A percentile compares a stretch with the other conserved stretches of the same genome.
These are phyloP conservation scores for Bolboschoenoplectus hybrid DNA, from an alignment of 202 grass and related monocot genomes.

Conservation along the genomic window DNA sequence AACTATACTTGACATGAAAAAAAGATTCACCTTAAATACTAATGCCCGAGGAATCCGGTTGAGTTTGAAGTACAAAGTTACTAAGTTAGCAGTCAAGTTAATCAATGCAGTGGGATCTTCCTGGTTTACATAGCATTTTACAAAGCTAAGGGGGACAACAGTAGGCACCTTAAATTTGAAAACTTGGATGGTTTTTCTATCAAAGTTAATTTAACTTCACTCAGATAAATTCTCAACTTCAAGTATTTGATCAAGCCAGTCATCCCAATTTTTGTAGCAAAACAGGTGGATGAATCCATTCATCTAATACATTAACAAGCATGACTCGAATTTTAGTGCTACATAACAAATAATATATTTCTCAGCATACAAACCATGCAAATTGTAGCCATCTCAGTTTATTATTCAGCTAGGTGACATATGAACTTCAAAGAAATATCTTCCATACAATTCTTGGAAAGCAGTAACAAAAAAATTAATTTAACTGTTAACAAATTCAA, in stretches of 20 bases:
- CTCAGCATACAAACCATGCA: neutral
- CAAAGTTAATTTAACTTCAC: neutral
- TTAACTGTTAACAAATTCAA: constrained; percentile 23
- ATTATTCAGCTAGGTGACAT: neutral
- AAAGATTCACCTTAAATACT: no score
- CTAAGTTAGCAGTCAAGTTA: neutral
- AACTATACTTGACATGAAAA: no score
- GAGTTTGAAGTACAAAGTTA: no score
- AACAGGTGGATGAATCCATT: neutral
- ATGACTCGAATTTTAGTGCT: neutral
- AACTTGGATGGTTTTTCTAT: neutral
- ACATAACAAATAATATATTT: neutral
- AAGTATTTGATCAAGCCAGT: neutral
- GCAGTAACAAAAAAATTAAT: constrained; percentile 7
- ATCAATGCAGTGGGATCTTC: neutral
- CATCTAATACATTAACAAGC: neutral
- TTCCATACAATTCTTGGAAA: neutral
- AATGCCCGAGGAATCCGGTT: no score
- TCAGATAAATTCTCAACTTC: neutral
- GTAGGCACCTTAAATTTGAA: neutral
- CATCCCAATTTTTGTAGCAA: constrained; percentile 4
- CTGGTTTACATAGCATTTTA: neutral
- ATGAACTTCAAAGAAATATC: neutral
- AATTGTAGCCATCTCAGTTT: neutral
- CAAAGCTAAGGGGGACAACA: neutral